Evolutionary conservation across 768 basidiomycete species (phyloP).

Genomic region (Hydnum rufescens): DNA sequence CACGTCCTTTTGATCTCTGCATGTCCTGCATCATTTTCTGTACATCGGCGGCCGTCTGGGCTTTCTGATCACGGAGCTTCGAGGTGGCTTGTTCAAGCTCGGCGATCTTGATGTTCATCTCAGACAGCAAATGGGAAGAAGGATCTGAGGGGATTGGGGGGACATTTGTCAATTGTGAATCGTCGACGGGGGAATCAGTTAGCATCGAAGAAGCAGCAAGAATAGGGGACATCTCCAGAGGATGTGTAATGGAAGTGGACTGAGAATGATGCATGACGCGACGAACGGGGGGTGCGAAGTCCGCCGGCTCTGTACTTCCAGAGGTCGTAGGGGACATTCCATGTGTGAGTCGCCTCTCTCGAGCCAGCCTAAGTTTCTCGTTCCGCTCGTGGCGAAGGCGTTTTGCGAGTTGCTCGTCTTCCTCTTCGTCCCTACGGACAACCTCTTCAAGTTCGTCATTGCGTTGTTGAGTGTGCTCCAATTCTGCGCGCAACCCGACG

Average conservation of each 20-base stretch:
- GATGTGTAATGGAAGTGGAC: conserved; percentile 1
- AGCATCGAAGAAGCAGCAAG: not conserved
- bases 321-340: conserved; percentile 8
- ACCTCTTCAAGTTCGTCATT: conserved; percentile 56
- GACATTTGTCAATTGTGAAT: not conserved
- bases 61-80: not conserved
- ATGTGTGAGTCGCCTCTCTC: conserved; percentile 1
- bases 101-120: not conserved
- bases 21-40: not conserved
- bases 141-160: not conserved
- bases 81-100: not conserved
- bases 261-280: not conserved
- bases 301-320: conserved; percentile 23
- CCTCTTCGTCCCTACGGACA: conserved; percentile 31
- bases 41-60: not conserved
- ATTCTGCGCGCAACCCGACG: conserved; percentile 44
- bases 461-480: conserved; percentile 52
- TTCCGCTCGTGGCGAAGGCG: conserved; percentile 1
- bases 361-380: conserved; percentile 2
- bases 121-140: not conserved
- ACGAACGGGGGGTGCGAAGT: conserved; percentile 41
- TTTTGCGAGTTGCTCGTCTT: conserved; percentile 3
- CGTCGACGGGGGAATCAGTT: not conserved
- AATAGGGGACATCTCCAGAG: not conserved
- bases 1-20: not conserved